Evolutionary conservation across 2,329 filamentous ascomycete species (phyloP), one percentile per base, ranked within the genome.

Genomic region (Zelopaecilomyces penicillatus): DNA sequence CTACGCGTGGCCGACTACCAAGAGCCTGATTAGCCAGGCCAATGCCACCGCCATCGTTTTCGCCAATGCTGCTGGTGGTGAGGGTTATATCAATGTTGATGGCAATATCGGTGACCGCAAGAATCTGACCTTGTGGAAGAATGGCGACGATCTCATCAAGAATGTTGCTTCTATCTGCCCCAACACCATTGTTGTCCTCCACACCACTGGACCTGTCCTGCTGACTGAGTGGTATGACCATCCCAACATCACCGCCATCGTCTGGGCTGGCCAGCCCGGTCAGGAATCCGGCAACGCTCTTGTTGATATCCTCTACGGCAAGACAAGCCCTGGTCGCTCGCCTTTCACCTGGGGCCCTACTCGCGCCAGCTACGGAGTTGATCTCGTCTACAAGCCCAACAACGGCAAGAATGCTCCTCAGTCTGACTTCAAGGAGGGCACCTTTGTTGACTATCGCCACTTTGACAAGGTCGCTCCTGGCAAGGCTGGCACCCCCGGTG

Each of bases 111-210:
- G 93, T 46, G 91, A 97, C 63, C 83, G 93, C 43, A 89, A 90
- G 57, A 96, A 98, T 66, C 73, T 98, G 33, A 95, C 89, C 0
- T 72, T 95, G 0, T 97, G 91, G 91, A 74, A 83, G 48, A 76
- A 82, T 47, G 90, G 87, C 35, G 88, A 97, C 43, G 73, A 76
- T 1, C 68, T 97, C 44, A 85, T 97, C 65, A 76, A 85, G 65
- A 88, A 85, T 39, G 87, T 95, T 8, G 82, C 87, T 1, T 73
- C 80, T 6, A 61, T 80, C 50, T 90, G 84, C 72, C 81, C 83
- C 68, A 95, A 96, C 74, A 95, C 89, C 9, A 84, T 97, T 48
- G 87, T 97, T 11, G 80, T 96, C 46, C 83, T 97, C 47, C 91
- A 97, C 69, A 88, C 85, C 1, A 78, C 83, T 4, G 89, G 89